Evolutionary conservation across 1,139 yeast genomes (phyloP), one percentile per base, ranked within the genome.

Genomic region (Magnusiomyces sp.): DNA sequence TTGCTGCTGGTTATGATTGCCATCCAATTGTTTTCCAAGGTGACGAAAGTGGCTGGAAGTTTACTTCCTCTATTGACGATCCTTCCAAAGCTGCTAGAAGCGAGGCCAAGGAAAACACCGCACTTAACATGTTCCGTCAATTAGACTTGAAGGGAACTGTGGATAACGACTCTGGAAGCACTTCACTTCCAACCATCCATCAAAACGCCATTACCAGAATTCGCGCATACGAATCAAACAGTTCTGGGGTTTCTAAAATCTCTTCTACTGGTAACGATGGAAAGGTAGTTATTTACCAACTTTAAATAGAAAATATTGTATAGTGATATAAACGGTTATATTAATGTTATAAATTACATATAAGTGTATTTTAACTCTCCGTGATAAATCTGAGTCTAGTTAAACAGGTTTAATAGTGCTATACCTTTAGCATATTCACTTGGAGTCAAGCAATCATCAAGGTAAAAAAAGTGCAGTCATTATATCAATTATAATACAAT

Each of bases 41-140:
- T 41, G 72, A 76, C 56, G 79, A 74, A 52, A 59, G 62, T 40
- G 85, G 83, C 47, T 89, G 97, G 96, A 64, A 67, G 53, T 81
- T 79, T 60, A 64, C 80, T 39, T 73, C 73, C 61, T 74, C 81
- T 53, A 76, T 88, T 53, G 95, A 87, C 64, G 83, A 76, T 58
- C 77, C 76, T 45, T 67, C 63, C 54, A 56, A 70, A 50, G 72
- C 75, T 50, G 77, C 73, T 55, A 73, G 68, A 49, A 72, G 67
- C 10, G 80, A 74, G 17, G 80, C 75, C 38, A 79, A 73, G 51
- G 92, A 83, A 62, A 84, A 83, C 58, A 83, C 89, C 55, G 97
- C 97, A 13, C 77, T 92, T 65, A 86, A 86, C 70, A 88, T 92
- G 92, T 94, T 94, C 72, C 83, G 89, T 68, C 96, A 92, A 68